Evolutionary conservation across 345 rosid species (phyloP).

Genomic region (Garcia nutans): DNA sequence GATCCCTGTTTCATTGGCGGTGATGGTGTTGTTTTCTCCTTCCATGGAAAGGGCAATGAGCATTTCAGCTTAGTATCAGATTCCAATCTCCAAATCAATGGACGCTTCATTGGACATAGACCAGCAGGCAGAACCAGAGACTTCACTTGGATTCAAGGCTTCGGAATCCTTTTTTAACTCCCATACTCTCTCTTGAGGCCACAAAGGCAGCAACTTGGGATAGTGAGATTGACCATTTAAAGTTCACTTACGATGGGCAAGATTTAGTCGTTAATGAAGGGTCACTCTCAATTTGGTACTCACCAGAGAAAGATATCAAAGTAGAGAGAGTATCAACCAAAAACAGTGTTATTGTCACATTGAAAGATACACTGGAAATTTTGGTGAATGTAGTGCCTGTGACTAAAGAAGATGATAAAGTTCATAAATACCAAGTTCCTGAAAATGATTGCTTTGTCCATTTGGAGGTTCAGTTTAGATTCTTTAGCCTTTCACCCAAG

Average conservation of each 20-base stretch:
- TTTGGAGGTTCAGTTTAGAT: constrained; percentile 62
- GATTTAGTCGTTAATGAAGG: constrained; percentile 48
- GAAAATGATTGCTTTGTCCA: constrained; percentile 60
- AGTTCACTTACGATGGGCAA: constrained; percentile 49
- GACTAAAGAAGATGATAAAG: constrained; percentile 62
- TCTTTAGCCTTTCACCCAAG: constrained; percentile 51
- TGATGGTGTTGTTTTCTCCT: constrained; percentile 58
- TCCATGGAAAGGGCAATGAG: constrained; percentile 58
- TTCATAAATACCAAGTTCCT: constrained; percentile 59
- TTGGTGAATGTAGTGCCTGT: constrained; percentile 66
- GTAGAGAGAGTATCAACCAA: constrained; percentile 53
- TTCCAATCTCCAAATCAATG: constrained; percentile 52
- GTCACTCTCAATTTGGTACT: constrained; percentile 49
- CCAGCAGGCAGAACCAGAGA: constrained; percentile 51
- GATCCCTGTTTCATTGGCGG: constrained; percentile 71
- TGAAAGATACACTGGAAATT: constrained; percentile 49
- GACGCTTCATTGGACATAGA: constrained; percentile 58
- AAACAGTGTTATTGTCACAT: constrained; percentile 49
- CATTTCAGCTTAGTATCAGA: constrained; percentile 60
- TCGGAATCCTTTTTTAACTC: constrained; percentile 53
- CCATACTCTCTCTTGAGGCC: constrained; percentile 60
- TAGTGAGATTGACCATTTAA: constrained; percentile 51
- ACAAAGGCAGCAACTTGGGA: constrained; percentile 50
- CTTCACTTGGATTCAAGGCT: constrained; percentile 69
- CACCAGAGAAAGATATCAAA: constrained; percentile 42